Evolutionary conservation across 2,329 filamentous ascomycete species (phyloP), one percentile per base, ranked within the genome.

Genomic region (Aspergillus eucalypticola): DNA sequence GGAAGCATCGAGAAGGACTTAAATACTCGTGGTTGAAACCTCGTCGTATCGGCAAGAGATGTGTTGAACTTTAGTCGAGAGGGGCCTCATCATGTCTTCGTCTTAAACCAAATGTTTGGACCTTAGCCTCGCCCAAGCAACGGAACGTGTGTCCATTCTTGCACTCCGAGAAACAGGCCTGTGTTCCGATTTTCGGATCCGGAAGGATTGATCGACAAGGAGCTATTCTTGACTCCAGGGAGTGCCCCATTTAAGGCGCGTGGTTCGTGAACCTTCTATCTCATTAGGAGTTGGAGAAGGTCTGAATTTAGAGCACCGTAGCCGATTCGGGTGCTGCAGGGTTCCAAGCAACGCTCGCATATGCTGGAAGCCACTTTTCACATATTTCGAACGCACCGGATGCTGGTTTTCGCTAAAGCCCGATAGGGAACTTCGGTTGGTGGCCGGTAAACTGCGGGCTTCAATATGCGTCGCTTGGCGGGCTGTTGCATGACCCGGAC

Each of bases 201-300:
- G 23, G 53, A 29, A 55, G 53, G 53, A 55, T 55, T 55, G 53
- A 55, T 55, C 53, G 53, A 46, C 53, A 39, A 41, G n/a, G 21
- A 44, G 53, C 53, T 17, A 19, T 25, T 44, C 10, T 55, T 42
- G 27, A 21, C 11, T 25, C 10, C 53, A 21, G 17, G 25, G 5
- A 29, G 17, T 27, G 35, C 41, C 27, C 21, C 27, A 23, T 29
- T 55, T 38, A 17, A 19, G 25, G 27, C n/a, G 53, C 39, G 25
- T n/a, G 6, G 17, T 53, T 32, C 23, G 15, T 29, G 38, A 55
- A 55, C 23, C 25, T 46, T 15, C 23, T n/a, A 29, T 15, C 21
- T 23, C 32, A 35, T 35, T 25, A 44, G 23, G 13, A 29, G 38
- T 23, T n/a, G 53, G 39, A 44, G 51, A 53, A 15, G 23, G 25